Evolutionary conservation across 306 rosid species (phyloP), one percentile per base, ranked within the genome.

Genomic region (Gleditsia sinensis): DNA sequence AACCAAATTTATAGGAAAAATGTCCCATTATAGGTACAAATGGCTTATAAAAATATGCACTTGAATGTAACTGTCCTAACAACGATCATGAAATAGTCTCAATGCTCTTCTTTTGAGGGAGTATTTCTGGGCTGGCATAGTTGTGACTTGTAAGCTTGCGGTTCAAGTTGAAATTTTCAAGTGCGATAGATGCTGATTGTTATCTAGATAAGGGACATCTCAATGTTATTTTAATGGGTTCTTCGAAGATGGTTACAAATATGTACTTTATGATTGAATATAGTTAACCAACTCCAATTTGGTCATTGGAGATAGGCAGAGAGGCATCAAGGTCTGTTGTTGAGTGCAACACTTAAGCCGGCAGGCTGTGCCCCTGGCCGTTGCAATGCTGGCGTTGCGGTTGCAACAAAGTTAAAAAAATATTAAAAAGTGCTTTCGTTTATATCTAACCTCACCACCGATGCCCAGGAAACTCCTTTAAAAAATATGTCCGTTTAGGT

Each of bases 61-160:
- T 63, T 63, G 67, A n/a, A 34, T 60, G 6, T 72, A 53, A 76
- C 57, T 27, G 67, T 62, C 72, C 63, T 69, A 60, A 80, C 46
- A 60, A 68, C 33, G 16, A 75, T 64, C 69, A n/a, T n/a, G n/a
- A 74, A 68, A 37, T 56, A 20, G 75, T 46, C 51, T 11, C 25
- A 2, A 42, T 67, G 70, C 81, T 67, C 85, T 74, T 76, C 72
- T 80, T 86, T 86, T 80, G 81, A 80, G 28, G 83, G 80, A 86
- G 83, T 68, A 51, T 72, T 67, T 75, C 60, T 71, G 65, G 83
- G 77, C 82, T 81, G 81, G 82, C 86, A 78, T 45, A 39, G 77
- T 77, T 74, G 75, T 57, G 36, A 77, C 37, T 54, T 72, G 82
- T 33, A 71, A 74, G 81, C 34, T 78, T 65, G 76, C 11, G 54